Evolutionary conservation across 1,139 yeast species (phyloP), one percentile per base, ranked within the genome.

Genomic region (Sugiyamaella japonica): DNA sequence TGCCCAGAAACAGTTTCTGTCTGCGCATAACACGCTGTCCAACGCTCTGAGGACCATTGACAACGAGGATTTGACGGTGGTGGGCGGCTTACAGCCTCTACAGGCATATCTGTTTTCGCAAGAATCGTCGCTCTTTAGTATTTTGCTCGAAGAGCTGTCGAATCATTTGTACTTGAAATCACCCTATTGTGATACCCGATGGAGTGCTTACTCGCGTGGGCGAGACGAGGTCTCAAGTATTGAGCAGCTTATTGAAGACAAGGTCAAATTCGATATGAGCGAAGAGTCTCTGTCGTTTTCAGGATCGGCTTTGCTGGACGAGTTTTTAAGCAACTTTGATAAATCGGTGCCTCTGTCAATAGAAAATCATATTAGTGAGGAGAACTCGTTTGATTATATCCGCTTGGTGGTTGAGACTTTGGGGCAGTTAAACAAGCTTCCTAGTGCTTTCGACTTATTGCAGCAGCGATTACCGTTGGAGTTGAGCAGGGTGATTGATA

Each of bases 71-170:
- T 70, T 89, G 53, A 83, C 89, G 82, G 73, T 79, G 37, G 73
- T 89, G 32, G 78, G 85, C 0, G 84, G 88, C 0, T 74, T 89
- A 70, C 72, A 72, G 43, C 78, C 83, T 3, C 72, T 85, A 12
- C 83, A 80, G 57, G 76, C 75, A 38, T 85, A 84, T 61, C 73
- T 89, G 38, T 81, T 81, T 49, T 67, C 78, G 6, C 96, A 88
- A 63, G 82, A 84, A 42, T 55, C 66, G 20, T 63, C 84, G 76
- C 65, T 91, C 46, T 86, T 86, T 64, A 89, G 85, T 55, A 83
- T 83, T 65, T 74, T 90, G 28, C 75, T 89, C 17, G 96, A 88
- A 60, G 97, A 90, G 66, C 73, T 90, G 43, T 85, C 83, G 59
- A 81, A 78, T 55, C 87, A 89, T 56, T 75, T 90, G 16, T 91